Evolutionary conservation across 1,284 basidiomycete genomes (phyloP).

Genomic region (Peniophora sp.): DNA sequence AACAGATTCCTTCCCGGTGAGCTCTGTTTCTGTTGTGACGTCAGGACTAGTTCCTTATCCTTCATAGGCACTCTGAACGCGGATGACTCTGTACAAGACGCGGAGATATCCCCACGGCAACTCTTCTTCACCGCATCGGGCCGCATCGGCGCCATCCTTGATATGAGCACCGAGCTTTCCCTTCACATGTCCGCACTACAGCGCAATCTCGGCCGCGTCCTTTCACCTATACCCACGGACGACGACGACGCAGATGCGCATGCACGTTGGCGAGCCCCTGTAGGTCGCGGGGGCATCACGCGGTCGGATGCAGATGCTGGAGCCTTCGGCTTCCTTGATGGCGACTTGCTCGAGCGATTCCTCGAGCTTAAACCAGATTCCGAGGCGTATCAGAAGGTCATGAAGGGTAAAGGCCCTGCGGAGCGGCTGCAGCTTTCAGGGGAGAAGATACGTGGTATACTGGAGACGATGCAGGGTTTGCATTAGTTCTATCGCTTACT

Average conservation of each 20-base stretch:
- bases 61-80: conserved; percentile 34
- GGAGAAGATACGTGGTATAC: conserved; percentile 36
- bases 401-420: conserved; percentile 45
- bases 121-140: conserved; percentile 79
- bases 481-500: conserved; percentile 33
- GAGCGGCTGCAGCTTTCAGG: conserved; percentile 41
- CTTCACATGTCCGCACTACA: conserved; percentile 70
- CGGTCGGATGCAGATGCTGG: conserved; percentile 46
- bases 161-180: conserved; percentile 48
- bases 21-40: conserved; percentile 6
- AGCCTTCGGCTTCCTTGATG: conserved; percentile 80
- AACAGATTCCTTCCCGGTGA: conserved; percentile 63
- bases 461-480: conserved; percentile 56
- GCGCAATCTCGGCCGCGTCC: conserved; percentile 61
- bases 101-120: conserved; percentile 46
- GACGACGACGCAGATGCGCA: conserved; percentile 54
- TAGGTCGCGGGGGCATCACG: conserved; percentile 34
- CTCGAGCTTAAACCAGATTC: conserved; percentile 32
- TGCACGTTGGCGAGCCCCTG: conserved; percentile 66
- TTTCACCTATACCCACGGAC: conserved; percentile 25
- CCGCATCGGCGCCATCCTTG: conserved; percentile 71
- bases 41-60: neutral
- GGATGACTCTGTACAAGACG: conserved; percentile 25
- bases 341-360: conserved; percentile 77
- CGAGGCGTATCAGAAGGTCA: conserved; percentile 30